phyloP scores from a whole-genome alignment of 768 basidiomycete genomes.

The Tricholoma flavovirens region DNA sequence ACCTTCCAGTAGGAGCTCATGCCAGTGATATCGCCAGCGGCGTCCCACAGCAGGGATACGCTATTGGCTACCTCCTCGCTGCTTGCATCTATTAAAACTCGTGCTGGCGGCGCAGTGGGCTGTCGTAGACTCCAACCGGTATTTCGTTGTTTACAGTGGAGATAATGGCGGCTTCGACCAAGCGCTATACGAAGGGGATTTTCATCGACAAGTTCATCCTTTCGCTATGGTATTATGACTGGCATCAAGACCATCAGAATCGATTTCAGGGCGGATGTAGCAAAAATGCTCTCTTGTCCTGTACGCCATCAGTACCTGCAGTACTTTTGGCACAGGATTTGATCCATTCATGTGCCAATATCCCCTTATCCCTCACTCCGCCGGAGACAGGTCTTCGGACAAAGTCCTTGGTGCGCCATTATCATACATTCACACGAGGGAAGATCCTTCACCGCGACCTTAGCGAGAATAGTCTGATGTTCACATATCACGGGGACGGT shows the following conservation, averaged over 20 bases:
- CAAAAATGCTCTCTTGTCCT: background rate
- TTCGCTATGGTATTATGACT: constrained; percentile 11
- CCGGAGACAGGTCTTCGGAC: background rate
- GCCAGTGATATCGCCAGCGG: too few species aligned
- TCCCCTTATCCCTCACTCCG: background rate
- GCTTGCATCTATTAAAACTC: too few species aligned
- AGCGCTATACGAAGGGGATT: background rate
- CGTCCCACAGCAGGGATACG: too few species aligned
- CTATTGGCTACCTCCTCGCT: too few species aligned
- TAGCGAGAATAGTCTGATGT: constrained; percentile 28
- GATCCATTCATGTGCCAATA: background rate
- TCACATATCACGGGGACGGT: constrained; percentile 4
- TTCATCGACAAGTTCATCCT: background rate
- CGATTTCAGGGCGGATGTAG: background rate
- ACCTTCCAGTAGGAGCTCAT: too few species aligned
- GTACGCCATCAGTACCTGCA: background rate
- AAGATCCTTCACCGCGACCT: constrained; percentile 26
- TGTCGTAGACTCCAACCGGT: too few species aligned
- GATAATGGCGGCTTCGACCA: constrained; percentile 5
- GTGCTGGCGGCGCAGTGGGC: too few species aligned
- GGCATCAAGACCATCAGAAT: constrained; percentile 2
- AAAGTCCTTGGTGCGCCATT: background rate
- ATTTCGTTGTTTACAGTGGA: too few species aligned
- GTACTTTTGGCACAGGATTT: background rate
- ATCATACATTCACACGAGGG: constrained; percentile 11